phyloP scores from a whole-genome alignment of 768 basidiomycete genomes.

The Hericium coralloides region DNA sequence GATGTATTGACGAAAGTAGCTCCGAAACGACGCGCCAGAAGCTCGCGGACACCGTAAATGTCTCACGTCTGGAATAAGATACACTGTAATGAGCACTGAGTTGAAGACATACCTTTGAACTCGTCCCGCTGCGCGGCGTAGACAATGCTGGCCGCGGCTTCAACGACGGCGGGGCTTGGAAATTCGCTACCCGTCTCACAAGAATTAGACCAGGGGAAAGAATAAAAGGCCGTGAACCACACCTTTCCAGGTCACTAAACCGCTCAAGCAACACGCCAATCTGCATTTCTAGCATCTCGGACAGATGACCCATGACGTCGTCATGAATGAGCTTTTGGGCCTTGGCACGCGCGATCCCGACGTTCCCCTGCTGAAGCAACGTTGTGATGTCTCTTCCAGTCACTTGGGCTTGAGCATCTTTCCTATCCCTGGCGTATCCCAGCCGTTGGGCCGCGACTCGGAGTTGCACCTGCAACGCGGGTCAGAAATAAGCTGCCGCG shows the following conservation, averaged over 20 bases:
- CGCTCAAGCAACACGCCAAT: constrained; percentile 53
- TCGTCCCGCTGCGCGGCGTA: constrained; percentile 47
- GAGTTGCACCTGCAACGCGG: constrained; percentile 41
- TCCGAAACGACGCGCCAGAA: constrained; percentile 49
- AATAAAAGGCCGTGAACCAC: constrained; percentile 9
- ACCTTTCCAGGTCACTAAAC: constrained; percentile 49
- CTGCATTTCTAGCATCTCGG: constrained; percentile 59
- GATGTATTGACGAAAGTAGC: constrained; percentile 49
- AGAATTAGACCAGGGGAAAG: not conserved
- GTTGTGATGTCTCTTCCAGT: constrained; percentile 62
- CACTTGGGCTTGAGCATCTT: constrained; percentile 55
- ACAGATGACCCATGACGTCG: constrained; percentile 50
- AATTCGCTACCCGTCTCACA: constrained; percentile 21
- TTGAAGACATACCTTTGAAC: constrained; percentile 40
- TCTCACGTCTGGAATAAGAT: constrained; percentile 30
- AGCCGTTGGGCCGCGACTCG: constrained; percentile 55
- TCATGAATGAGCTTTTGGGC: constrained; percentile 59
- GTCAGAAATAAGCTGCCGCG: too few relatives aligned
- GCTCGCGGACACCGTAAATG: constrained; percentile 42
- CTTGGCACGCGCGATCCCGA: constrained; percentile 61
- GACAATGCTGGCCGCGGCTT: constrained; percentile 64
- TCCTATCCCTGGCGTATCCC: constrained; percentile 61
- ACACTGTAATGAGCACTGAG: not conserved
- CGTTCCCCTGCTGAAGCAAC: constrained; percentile 50
- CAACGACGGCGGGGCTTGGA: constrained; percentile 46